Base-by-base conservation (phyloP, 352 stramenopile genomes). In the Nothophytophthora sp. region DNA sequence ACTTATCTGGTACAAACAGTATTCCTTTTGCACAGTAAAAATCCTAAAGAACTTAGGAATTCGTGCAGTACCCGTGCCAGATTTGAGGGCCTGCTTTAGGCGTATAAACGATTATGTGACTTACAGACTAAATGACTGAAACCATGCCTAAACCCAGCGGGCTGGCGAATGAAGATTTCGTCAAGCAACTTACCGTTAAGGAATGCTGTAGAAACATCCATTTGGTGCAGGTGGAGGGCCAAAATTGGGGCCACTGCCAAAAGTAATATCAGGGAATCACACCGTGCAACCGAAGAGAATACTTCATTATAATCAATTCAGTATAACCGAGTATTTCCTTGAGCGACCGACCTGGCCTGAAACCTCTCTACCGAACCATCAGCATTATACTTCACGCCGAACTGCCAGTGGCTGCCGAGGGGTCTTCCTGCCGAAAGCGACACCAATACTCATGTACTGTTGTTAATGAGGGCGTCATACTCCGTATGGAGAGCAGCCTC, bases 11-110 rank as follows among this genome's bases (percentile, higher is more conserved):
- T n/a, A n/a, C n/a, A n/a, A n/a, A n/a, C n/a, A n/a, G n/a, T n/a
- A n/a, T n/a, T n/a, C 34, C 22, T 44, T 53, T 53, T 43, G 24
- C 45, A 43, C 45, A 22, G 32, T 27, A 22, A 53, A 53, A 53
- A 44, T 5, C 33, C 45, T n/a, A 53, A 54, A 23, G 12, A 54
- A n/a, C 35, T 54, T 45, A 38, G n/a, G n/a, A n/a, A n/a, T n/a
- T n/a, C n/a, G n/a, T n/a, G n/a, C n/a, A n/a, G n/a, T n/a, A n/a
- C n/a, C n/a, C n/a, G n/a, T n/a, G n/a, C n/a, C n/a, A n/a, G n/a
- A n/a, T n/a, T n/a, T n/a, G n/a, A n/a, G n/a, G n/a, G n/a, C n/a
- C 45, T 54, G 9, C 37, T 37, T 37, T 20, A n/a, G 32, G 12
- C 32, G 15, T 37, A 3, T 37, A 37, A 7, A 37, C 32, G n/a